Evolutionary conservation across 139 green algal genomes (phyloP).

Genomic region (Chlamydomonas asymmetrica): DNA sequence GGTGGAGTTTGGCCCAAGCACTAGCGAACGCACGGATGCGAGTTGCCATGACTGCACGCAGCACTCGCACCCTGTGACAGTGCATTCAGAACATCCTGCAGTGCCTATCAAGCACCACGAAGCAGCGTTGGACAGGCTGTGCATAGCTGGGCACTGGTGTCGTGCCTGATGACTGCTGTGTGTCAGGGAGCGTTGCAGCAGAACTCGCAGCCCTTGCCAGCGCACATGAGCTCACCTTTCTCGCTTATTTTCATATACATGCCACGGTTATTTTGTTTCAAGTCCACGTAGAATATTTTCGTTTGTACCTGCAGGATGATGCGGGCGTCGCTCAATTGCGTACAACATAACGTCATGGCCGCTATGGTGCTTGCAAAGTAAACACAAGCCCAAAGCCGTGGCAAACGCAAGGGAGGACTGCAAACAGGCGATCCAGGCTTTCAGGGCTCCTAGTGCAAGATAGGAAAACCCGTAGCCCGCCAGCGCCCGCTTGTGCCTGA

Average conservation of each 20-base stretch:
- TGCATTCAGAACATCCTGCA: neutral
- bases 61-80: neutral
- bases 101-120: neutral
- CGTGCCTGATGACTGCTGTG: neutral
- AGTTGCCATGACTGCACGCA: neutral
- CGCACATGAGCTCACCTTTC: slow-evolving; percentile 27
- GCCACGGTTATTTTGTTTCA: slow-evolving; percentile 28
- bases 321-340: too few species aligned
- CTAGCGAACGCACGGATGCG: too few species aligned
- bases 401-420: neutral
- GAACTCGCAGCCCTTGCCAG: neutral
- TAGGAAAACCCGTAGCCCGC: neutral
- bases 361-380: neutral
- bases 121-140: neutral
- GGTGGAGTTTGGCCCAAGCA: too few species aligned
- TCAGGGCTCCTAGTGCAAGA: neutral
- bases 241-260: slow-evolving; percentile 41
- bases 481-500: too few species aligned
- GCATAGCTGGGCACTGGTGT: neutral
- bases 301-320: slow-evolving; percentile 10
- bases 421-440: neutral
- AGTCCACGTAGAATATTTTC: slow-evolving; percentile 30
- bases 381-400: neutral
- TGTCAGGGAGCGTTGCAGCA: neutral
- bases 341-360: neutral